Percentiles rank a stretch among this genome's conserved stretches.
These are phyloP conservation scores for Alloascoidea africana DNA, from an alignment of 805 yeast species.

Conservation along the genomic window DNA sequence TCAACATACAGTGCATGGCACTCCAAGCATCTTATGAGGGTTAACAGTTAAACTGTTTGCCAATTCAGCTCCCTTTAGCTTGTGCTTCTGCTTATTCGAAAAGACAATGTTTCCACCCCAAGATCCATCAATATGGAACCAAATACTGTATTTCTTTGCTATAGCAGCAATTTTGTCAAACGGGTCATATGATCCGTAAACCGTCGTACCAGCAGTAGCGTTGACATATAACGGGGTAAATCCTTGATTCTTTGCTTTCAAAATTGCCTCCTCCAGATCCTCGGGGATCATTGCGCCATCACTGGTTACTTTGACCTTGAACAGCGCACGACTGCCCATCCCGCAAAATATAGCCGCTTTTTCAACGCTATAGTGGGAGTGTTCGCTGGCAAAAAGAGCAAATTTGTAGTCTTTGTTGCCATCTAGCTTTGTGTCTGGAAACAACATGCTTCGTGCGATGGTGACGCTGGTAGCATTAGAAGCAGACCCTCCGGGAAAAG, in stretches of 20 bases:
- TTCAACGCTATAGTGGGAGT: conserved; percentile 68
- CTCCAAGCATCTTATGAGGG: conserved; percentile 86
- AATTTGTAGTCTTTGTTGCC: conserved; percentile 43
- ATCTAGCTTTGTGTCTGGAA: conserved; percentile 49
- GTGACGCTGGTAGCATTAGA: conserved; percentile 70
- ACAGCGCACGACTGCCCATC: conserved; percentile 44
- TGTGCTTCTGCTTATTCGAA: conserved; percentile 28
- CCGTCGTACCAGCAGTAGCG: conserved; percentile 85
- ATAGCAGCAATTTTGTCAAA: conserved; percentile 37
- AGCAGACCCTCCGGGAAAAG: conserved; percentile 82
- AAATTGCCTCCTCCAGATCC: conserved; percentile 30
- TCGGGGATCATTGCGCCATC: conserved; percentile 42
- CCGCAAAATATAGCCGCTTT: conserved; percentile 72
- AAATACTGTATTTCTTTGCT: conserved; percentile 37
- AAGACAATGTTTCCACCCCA: conserved; percentile 85
- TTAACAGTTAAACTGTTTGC: conserved; percentile 71
- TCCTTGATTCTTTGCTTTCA: conserved; percentile 31
- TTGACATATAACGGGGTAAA: conserved; percentile 60
- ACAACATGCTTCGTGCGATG: conserved; percentile 51
- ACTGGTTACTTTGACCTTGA: conserved; percentile 41
- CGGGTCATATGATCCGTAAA: conserved; percentile 71
- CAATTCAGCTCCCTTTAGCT: conserved; percentile 40
- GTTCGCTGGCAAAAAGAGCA: conserved; percentile 57
- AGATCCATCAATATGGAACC: conserved; percentile 83
- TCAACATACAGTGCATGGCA: conserved; percentile 44